A percentile compares a stretch with the other conserved stretches of the same genome.
Conservation (phyloP, 2,329 filamentous ascomycete species). For the Alternaria atra region DNA sequence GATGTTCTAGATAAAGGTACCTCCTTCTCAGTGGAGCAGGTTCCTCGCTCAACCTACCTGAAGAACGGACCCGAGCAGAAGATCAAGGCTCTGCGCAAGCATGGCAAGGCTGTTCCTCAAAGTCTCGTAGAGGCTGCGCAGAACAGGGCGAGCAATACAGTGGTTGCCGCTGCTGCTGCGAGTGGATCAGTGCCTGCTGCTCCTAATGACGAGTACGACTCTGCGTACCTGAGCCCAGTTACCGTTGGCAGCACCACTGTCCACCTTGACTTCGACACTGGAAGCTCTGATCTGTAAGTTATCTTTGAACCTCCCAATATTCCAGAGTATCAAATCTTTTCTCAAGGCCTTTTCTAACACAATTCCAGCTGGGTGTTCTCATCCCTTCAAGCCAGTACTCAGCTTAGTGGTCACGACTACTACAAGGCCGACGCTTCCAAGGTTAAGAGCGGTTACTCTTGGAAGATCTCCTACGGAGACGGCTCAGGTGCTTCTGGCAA, state of each 20-base stretch:
- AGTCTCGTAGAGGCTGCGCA: slow-evolving; percentile 44
- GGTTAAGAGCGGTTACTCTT: slow-evolving; percentile 60
- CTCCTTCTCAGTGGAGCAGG: slow-evolving; percentile 44
- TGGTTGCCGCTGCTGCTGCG: slow-evolving; percentile 20
- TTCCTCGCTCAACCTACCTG: slow-evolving; percentile 38
- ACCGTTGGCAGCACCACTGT: slow-evolving; percentile 70
- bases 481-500: slow-evolving; percentile 69
- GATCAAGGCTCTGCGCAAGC: slow-evolving; percentile 54
- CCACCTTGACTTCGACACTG: slow-evolving; percentile 76
- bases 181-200: slow-evolving; percentile 52
- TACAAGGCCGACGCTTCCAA: slow-evolving; percentile 64
- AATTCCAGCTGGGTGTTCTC: slow-evolving; percentile 72
- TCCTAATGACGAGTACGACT: slow-evolving; percentile 52
- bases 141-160: slow-evolving; percentile 32
- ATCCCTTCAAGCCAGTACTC: slow-evolving; percentile 60
- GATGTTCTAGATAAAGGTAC: slow-evolving; percentile 30
- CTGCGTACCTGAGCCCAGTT: slow-evolving; percentile 59
- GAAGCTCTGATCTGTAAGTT: slow-evolving; percentile 71
- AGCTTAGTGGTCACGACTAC: slow-evolving; percentile 64
- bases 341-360: slow-evolving; percentile 20
- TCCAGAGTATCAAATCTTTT: not conserved
- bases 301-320: too few species aligned
- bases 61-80: slow-evolving; percentile 52
- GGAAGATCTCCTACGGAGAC: slow-evolving; percentile 72
- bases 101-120: slow-evolving; percentile 41